These are phyloP conservation scores for Borovskyia barvae DNA, from an alignment of 208 protist genomes.

Conservation along the genomic window DNA sequence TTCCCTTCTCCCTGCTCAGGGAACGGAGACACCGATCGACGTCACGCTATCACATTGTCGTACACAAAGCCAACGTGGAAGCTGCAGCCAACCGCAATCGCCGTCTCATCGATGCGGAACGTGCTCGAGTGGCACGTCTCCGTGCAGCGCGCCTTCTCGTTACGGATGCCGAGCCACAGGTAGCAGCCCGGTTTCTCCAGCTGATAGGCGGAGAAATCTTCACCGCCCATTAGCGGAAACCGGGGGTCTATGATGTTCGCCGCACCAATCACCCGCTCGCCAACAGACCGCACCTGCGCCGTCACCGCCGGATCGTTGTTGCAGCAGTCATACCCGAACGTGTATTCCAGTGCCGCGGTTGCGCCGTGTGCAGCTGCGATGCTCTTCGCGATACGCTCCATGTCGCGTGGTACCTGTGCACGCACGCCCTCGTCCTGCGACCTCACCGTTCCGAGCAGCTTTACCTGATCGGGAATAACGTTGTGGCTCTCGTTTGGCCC, in stretches of 20 bases:
- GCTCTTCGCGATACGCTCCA: slow-evolving; percentile 39
- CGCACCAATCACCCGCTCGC: slow-evolving; percentile 27
- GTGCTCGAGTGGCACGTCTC: slow-evolving; percentile 42
- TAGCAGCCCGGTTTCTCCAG: slow-evolving; percentile 37
- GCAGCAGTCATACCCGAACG: slow-evolving; percentile 62
- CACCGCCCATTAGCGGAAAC: slow-evolving; percentile 28
- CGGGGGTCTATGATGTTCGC: slow-evolving; percentile 25
- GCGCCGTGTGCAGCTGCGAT: slow-evolving; percentile 50
- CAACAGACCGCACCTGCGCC: slow-evolving; percentile 30
- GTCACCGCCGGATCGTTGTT: slow-evolving; percentile 55
- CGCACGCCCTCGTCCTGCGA: slow-evolving; percentile 40
- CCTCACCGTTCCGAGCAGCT: slow-evolving; percentile 53
- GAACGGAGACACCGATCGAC: neutral
- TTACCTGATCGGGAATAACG: slow-evolving; percentile 57
- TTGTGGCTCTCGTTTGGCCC: slow-evolving; percentile 59
- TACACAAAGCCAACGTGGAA: slow-evolving; percentile 53
- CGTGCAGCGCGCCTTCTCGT: slow-evolving; percentile 26
- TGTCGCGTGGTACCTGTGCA: slow-evolving; percentile 28
- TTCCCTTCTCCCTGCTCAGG: neutral
- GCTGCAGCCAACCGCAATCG: slow-evolving; percentile 31
- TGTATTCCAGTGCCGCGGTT: slow-evolving; percentile 27
- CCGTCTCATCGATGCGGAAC: slow-evolving; percentile 49
- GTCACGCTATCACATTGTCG: slow-evolving; percentile 32
- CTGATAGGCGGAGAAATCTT: slow-evolving; percentile 61
- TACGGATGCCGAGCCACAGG: slow-evolving; percentile 34